A percentile compares a stretch with the other conserved stretches of the same genome.
These are phyloP conservation scores for Yamadazyma scolyti DNA, from an alignment of 805 yeast genomes.

Conservation along the genomic window DNA sequence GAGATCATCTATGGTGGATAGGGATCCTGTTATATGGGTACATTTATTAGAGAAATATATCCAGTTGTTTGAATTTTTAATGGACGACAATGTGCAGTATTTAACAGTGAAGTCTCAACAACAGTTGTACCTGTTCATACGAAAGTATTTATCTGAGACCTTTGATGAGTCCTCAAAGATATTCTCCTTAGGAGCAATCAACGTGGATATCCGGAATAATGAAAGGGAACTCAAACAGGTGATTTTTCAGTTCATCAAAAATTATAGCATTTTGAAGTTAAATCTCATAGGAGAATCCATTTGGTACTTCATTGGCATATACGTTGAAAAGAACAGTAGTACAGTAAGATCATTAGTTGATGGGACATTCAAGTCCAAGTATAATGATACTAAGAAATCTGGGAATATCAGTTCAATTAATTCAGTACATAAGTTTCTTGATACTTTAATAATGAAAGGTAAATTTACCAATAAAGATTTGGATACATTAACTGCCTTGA, in stretches of 20 bases:
- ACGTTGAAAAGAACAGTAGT: constrained; percentile 40
- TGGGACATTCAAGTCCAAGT: constrained; percentile 48
- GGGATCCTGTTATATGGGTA: constrained; percentile 82
- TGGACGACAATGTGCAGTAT: constrained; percentile 30
- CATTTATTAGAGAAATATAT: constrained; percentile 67
- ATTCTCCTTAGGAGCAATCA: constrained; percentile 67
- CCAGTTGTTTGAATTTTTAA: constrained; percentile 45
- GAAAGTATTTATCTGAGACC: constrained; percentile 57
- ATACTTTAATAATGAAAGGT: constrained; percentile 42
- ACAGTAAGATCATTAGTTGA: constrained; percentile 51
- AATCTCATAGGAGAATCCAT: constrained; percentile 56
- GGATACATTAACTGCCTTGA: constrained; percentile 39
- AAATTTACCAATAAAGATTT: constrained; percentile 47
- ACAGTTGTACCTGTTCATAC: constrained; percentile 54
- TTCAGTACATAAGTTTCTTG: constrained; percentile 51
- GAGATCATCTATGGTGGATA: constrained; percentile 73
- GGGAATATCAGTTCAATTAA: constrained; percentile 45
- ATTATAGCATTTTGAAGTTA: constrained; percentile 51
- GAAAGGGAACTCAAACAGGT: constrained; percentile 44
- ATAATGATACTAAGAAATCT: constrained; percentile 47
- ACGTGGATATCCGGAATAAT: constrained; percentile 61
- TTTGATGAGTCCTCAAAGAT: constrained; percentile 58
- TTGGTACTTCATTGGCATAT: constrained; percentile 64
- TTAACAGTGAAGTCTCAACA: constrained; percentile 54
- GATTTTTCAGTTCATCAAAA: constrained; percentile 49